Percentiles rank a stretch among this genome's conserved stretches.
phyloP scores from a whole-genome alignment of 352 stramenopile species.

The Phytophthora sp. region DNA sequence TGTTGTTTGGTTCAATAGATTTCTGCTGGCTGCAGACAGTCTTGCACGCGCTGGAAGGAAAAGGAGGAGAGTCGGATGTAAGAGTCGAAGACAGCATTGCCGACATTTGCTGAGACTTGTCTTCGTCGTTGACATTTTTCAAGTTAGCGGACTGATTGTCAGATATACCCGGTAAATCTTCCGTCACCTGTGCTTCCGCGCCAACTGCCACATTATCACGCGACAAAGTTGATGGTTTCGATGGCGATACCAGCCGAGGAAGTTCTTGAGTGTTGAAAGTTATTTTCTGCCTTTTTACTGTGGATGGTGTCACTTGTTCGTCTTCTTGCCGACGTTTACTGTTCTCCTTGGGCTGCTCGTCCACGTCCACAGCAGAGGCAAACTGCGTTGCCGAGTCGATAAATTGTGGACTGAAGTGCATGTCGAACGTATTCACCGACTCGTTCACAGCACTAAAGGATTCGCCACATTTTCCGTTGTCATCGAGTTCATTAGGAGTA shows the following conservation, averaged over 20 bases:
- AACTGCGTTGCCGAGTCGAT: conserved; percentile 44
- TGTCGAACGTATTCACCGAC: conserved; percentile 35
- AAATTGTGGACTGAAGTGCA: conserved; percentile 69
- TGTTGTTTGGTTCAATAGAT: neutral
- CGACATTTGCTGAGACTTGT: conserved; percentile 44
- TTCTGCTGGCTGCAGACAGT: neutral
- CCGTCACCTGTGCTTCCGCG: neutral
- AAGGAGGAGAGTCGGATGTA: conserved; percentile 30
- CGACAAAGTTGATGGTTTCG: neutral
- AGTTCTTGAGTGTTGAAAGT: neutral
- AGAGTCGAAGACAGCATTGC: conserved; percentile 21
- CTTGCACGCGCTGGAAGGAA: neutral
- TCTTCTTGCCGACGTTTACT: conserved; percentile 11
- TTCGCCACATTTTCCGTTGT: conserved; percentile 18
- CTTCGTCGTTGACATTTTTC: conserved; percentile 39
- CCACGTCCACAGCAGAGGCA: conserved; percentile 5
- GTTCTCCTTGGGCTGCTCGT: neutral
- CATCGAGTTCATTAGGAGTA: conserved; percentile 1
- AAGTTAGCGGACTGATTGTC: conserved; percentile 1
- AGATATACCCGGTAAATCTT: neutral
- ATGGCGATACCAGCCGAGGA: neutral
- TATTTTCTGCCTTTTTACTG: conserved; percentile 22
- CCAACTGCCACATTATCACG: neutral
- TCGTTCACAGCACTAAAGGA: conserved; percentile 43
- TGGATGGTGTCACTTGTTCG: neutral